A percentile compares a stretch with the other conserved stretches of the same genome.
These are phyloP conservation scores for Cryptosporidium baileyi DNA, from an alignment of 169 alveolate genomes.

Conservation along the genomic window DNA sequence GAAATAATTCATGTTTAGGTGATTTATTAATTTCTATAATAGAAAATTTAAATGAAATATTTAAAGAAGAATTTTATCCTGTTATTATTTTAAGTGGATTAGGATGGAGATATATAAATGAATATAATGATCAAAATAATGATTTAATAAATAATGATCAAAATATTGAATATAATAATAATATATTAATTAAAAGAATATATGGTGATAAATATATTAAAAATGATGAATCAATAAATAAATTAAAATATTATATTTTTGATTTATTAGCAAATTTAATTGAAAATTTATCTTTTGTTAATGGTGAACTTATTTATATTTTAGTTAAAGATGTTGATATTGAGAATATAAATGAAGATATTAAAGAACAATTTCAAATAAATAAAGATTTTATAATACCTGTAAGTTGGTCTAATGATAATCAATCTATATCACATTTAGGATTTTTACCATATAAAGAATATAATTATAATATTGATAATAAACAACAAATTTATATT, in stretches of 20 bases:
- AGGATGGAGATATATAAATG: slow-evolving; percentile 25
- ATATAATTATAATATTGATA: background rate
- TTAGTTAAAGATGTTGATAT: background rate
- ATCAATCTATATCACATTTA: background rate
- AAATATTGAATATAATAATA: background rate
- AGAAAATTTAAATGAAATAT: background rate
- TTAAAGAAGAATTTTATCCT: background rate
- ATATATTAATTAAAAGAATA: background rate
- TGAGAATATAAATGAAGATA: slow-evolving; percentile 8
- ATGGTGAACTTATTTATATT: slow-evolving; percentile 1
- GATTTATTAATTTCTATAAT: slow-evolving; percentile 1
- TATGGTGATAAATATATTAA: background rate
- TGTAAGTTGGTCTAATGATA: slow-evolving; percentile 12
- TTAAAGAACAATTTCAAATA: slow-evolving; percentile 12
- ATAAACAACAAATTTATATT: background rate
- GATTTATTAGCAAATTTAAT: background rate
- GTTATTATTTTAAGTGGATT: slow-evolving; percentile 3
- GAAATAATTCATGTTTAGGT: background rate
- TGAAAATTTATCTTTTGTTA: slow-evolving; percentile 17
- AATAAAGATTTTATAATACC: slow-evolving; percentile 9
- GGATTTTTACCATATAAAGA: background rate
- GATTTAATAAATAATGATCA: background rate
- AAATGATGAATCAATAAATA: background rate
- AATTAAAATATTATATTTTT: background rate
- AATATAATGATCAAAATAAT: background rate